A percentile compares a stretch with the other conserved stretches of the same genome.
phyloP scores from a whole-genome alignment of 139 green algal species.

The Astrephomene gubernaculifera region DNA sequence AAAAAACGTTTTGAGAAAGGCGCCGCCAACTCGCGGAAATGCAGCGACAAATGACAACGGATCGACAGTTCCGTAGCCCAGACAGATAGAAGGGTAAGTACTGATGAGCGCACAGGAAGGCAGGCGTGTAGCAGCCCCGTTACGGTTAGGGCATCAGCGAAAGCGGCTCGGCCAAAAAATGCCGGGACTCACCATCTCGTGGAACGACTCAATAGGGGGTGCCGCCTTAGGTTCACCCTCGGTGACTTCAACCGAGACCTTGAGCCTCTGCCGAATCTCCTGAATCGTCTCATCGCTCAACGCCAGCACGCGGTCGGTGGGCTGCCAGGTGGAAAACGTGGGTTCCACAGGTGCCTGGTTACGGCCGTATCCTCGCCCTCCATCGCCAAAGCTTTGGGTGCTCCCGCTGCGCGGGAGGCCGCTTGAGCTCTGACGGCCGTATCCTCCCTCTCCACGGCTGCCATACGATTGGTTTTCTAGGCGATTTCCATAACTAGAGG shows the following conservation, averaged over 20 bases:
- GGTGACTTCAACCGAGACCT: conserved; percentile 70
- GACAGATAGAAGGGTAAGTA: too few relatives aligned
- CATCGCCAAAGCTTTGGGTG: conserved; percentile 28
- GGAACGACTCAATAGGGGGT: conserved; percentile 81
- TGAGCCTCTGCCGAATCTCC: conserved; percentile 80
- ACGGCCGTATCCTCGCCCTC: conserved; percentile 14
- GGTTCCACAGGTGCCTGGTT: conserved; percentile 19
- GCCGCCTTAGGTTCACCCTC: conserved; percentile 53
- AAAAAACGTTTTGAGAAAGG: background rate
- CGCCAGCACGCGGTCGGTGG: conserved; percentile 63
- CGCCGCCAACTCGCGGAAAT: background rate
- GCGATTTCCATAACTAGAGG: conserved; percentile 18
- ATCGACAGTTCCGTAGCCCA: too few relatives aligned
- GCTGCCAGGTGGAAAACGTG: conserved; percentile 63
- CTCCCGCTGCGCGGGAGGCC: background rate
- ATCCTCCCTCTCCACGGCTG: conserved; percentile 6
- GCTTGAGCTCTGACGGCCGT: conserved; percentile 15
- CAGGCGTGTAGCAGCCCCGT: too few relatives aligned
- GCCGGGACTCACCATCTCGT: conserved; percentile 74
- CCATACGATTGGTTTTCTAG: conserved; percentile 11
- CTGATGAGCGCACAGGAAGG: too few relatives aligned
- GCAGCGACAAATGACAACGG: too few relatives aligned
- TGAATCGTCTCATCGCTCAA: conserved; percentile 72
- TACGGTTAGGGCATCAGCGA: too few relatives aligned
- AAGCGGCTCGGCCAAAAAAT: too few relatives aligned